These are phyloP conservation scores for Metarhizium album DNA, from an alignment of 2,329 filamentous ascomycete species.

Conservation along the genomic window DNA sequence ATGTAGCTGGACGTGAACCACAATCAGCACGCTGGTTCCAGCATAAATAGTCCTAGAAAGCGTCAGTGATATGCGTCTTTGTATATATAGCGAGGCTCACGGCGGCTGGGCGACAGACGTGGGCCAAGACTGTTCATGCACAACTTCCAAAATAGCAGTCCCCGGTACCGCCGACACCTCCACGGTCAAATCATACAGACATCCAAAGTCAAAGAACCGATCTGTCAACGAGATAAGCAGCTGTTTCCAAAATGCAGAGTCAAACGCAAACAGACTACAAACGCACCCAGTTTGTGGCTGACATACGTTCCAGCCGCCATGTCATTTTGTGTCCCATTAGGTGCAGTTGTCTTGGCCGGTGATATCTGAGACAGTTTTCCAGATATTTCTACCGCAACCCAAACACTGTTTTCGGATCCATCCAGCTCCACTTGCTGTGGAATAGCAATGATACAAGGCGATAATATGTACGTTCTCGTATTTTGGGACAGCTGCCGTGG, in stretches of 20 bases:
- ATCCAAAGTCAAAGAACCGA: conserved; percentile 30
- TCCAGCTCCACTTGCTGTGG: conserved; percentile 28
- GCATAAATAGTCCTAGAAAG: conserved; percentile 33
- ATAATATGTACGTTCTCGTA: conserved; percentile 19
- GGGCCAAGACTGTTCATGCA: conserved; percentile 32
- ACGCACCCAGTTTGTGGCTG: conserved; percentile 13
- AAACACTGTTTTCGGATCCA: conserved; percentile 26
- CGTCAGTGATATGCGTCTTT: too few relatives aligned
- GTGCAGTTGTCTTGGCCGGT: conserved; percentile 1
- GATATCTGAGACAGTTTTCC: conserved; percentile 23
- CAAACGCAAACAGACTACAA: not conserved
- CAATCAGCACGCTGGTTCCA: conserved; percentile 34
- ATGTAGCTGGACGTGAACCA: conserved; percentile 35
- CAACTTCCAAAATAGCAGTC: conserved; percentile 33
- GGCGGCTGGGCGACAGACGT: conserved; percentile 21
- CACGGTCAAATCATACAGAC: conserved; percentile 36
- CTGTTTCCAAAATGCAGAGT: not conserved
- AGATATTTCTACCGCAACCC: conserved; percentile 39
- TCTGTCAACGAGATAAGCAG: conserved; percentile 15
- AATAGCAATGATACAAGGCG: conserved; percentile 32
- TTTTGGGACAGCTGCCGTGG: conserved; percentile 6
- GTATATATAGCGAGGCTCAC: too few relatives aligned
- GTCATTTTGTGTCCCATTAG: not conserved
- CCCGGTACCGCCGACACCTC: conserved; percentile 32
- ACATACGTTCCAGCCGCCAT: conserved; percentile 8